phyloP scores from a whole-genome alignment of 2,329 filamentous ascomycete species.

The Aspergillus hortae region DNA sequence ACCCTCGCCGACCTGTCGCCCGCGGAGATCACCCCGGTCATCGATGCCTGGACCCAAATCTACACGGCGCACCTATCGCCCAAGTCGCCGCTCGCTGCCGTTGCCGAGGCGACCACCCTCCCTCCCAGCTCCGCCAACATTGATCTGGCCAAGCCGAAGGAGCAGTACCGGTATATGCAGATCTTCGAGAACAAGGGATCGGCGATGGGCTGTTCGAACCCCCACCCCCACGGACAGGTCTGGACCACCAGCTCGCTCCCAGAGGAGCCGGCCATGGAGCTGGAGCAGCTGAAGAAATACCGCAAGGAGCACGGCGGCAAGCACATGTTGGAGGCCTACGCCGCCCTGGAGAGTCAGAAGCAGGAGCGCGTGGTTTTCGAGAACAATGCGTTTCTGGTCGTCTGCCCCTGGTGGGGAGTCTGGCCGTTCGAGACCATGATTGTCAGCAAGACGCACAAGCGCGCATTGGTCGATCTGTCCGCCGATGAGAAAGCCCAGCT shows the following conservation, averaged over 20 bases:
- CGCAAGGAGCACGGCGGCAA: conserved; percentile 65
- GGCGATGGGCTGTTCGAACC: conserved; percentile 98
- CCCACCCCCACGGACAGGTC: conserved; percentile 93
- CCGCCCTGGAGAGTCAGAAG: conserved; percentile 74
- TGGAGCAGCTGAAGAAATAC: conserved; percentile 76
- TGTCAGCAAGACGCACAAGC: conserved; percentile 76
- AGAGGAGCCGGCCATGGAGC: conserved; percentile 80
- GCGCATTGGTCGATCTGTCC: conserved; percentile 77
- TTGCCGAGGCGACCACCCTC: conserved; percentile 45
- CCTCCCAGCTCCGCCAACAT: conserved; percentile 46
- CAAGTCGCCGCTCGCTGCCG: conserved; percentile 58
- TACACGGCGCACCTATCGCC: conserved; percentile 79
- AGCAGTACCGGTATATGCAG: conserved; percentile 94
- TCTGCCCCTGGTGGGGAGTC: conserved; percentile 96
- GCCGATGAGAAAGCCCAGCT: conserved; percentile 67
- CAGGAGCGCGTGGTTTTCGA: conserved; percentile 83
- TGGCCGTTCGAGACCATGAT: conserved; percentile 98
- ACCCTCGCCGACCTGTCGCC: conserved; percentile 87
- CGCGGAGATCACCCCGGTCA: conserved; percentile 72
- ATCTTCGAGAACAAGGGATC: conserved; percentile 99
- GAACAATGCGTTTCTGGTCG: conserved; percentile 77
- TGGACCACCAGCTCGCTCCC: conserved; percentile 92
- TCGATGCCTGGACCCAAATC: conserved; percentile 87
- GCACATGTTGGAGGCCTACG: conserved; percentile 84
- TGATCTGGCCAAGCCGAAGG: conserved; percentile 53